Base-by-base conservation (phyloP, 2,329 filamentous ascomycete species). In the Alternaria consortialis region DNA sequence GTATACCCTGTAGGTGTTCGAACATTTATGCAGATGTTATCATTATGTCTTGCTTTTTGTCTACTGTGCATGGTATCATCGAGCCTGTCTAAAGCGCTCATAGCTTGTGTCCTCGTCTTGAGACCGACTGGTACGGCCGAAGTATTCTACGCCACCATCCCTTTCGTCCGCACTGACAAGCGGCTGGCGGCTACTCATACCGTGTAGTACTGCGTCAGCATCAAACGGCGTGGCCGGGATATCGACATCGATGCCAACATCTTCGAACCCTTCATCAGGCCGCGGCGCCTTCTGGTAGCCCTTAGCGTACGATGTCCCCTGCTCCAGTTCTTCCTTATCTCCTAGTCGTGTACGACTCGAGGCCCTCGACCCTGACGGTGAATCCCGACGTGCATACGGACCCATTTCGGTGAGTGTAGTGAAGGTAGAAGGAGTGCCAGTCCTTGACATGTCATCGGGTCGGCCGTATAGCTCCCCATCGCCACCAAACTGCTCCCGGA, bases 401-500 rank as follows among this genome's bases (percentile, higher is more conserved):
- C 67, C 64, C 39, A 53, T 58, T 11, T 69, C 70, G 4, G 67
- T 66, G 12, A 77, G 57, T 5, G 73, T 75, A 2, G 68, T 69
- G 40, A 76, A 71, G 0, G 74, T 77, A 20, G 65, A 71, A 1
- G 73, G 74, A 1, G 74, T 77, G 13, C 72, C 72, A 1, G 72
- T 67, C 7, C 73, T 58, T 2, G 68, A 73, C 1, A 90, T 80
- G 62, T 92, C 90, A 20, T 84, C 81, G 2, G 85, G 81, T 13
- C 81, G 84, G 3, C 90, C 90, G 67, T 82, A 84, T 2, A 84
- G 69, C 54, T 81, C 80, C 29, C 91, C 91, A 51, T 83, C 82
- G 9, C 91, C 93, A 17, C 93, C 93, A 68, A 93, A 92, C 53
- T 95, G 90, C 15, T 93, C 90, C 0, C 90, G 88, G 80, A 97